Conservation (phyloP, 164 flowering plant genomes). For the Berberis thunbergii region DNA sequence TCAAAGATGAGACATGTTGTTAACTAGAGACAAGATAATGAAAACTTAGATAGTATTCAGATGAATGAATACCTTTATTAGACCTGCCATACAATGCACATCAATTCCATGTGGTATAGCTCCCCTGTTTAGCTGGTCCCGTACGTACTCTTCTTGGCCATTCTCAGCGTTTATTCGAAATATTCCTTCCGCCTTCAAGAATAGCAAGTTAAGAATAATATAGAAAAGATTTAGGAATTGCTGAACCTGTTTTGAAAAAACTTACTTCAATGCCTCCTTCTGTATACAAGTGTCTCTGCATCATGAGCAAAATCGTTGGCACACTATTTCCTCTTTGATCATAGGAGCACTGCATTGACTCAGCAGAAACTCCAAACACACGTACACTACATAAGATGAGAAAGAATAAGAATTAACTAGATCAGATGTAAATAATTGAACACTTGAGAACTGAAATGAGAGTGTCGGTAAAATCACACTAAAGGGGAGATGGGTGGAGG, state of each 20-base stretch:
- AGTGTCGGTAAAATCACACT: too few relatives aligned
- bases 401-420: not conserved
- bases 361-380: conserved; percentile 91
- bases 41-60: not conserved
- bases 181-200: conserved; percentile 30
- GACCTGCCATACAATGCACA: conserved; percentile 30
- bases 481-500: too few relatives aligned
- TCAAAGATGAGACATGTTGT: too few relatives aligned
- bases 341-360: conserved; percentile 91
- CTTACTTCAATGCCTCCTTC: conserved; percentile 82
- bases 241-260: conserved; percentile 3
- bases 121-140: conserved; percentile 29
- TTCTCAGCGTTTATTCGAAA: conserved; percentile 32
- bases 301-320: conserved; percentile 83
- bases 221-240: not conserved
- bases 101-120: conserved; percentile 23
- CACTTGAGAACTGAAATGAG: not conserved
- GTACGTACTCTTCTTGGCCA: conserved; percentile 25
- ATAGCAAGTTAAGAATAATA: not conserved
- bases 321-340: conserved; percentile 84
- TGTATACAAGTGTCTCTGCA: conserved; percentile 72
- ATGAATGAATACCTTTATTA: conserved; percentile 22
- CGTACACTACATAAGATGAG: conserved; percentile 46
- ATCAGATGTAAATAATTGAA: not conserved
- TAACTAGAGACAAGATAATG: not conserved